These are phyloP conservation scores for Tricholoma furcatifolium DNA, from an alignment of 768 basidiomycete species.

Conservation along the genomic window DNA sequence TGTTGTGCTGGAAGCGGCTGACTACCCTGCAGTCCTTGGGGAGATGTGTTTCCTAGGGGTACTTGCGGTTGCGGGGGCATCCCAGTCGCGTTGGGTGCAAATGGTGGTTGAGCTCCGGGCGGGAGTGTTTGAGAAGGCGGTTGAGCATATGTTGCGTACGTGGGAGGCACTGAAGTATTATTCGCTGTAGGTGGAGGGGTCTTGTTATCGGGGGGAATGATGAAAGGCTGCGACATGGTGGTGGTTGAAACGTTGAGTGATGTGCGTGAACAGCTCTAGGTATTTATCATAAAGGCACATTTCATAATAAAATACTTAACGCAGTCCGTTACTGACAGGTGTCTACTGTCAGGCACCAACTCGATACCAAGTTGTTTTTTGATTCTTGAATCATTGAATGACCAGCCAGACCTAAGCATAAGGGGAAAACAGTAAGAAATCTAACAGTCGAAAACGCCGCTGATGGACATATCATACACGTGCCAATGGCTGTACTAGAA, in stretches of 20 bases:
- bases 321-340: not conserved
- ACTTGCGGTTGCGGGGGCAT: not conserved
- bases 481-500: too few relatives aligned
- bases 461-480: too few relatives aligned
- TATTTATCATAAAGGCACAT: too few relatives aligned
- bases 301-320: too few relatives aligned
- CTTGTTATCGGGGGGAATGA: not conserved
- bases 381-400: not conserved
- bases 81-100: too few relatives aligned
- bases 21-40: too few relatives aligned
- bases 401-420: not conserved
- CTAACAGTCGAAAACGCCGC: too few relatives aligned
- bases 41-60: not conserved
- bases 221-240: constrained; percentile 3
- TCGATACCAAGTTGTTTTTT: not conserved
- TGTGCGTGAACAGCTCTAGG: not conserved
- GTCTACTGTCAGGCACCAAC: not conserved
- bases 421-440: too few relatives aligned
- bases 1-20: too few relatives aligned
- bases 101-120: not conserved
- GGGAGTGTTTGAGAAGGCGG: not conserved
- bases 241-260: not conserved
- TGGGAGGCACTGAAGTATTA: not conserved
- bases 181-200: not conserved
- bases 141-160: not conserved